Evolutionary conservation across 2,329 filamentous ascomycete species (phyloP).

Genomic region (Claviceps citrina): DNA sequence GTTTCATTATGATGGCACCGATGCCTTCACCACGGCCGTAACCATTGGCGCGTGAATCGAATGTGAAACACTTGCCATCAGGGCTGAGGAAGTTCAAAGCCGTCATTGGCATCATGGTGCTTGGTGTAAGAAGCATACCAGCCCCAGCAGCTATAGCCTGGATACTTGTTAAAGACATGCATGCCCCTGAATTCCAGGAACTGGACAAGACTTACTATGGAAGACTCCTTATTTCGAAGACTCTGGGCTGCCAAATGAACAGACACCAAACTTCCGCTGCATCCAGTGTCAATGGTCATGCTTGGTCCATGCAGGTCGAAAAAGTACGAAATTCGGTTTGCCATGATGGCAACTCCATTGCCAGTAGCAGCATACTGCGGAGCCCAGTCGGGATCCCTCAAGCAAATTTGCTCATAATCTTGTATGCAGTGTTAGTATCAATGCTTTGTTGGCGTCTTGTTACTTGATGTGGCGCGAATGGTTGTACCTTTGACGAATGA

Average conservation of each 20-base stretch:
- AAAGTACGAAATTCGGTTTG: slow-evolving; percentile 40
- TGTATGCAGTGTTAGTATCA: background rate
- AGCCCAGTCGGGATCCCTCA: slow-evolving; percentile 33
- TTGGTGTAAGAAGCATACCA: slow-evolving; percentile 37
- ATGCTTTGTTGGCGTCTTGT: background rate
- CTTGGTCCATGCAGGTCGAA: slow-evolving; percentile 41
- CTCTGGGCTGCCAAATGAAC: slow-evolving; percentile 38
- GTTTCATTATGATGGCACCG: slow-evolving; percentile 44
- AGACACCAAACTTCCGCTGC: slow-evolving; percentile 38
- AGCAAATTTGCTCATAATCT: slow-evolving; percentile 37
- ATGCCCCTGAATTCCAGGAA: background rate
- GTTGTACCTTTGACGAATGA: slow-evolving; percentile 32
- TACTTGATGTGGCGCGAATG: background rate
- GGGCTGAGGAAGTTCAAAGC: slow-evolving; percentile 37
- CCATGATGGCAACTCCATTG: slow-evolving; percentile 35
- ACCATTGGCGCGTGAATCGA: slow-evolving; percentile 43
- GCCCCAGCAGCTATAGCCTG: slow-evolving; percentile 35
- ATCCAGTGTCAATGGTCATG: slow-evolving; percentile 44
- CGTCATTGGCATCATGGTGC: slow-evolving; percentile 41
- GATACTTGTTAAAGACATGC: background rate
- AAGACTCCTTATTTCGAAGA: slow-evolving; percentile 29
- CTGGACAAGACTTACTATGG: slow-evolving; percentile 16
- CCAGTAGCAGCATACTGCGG: slow-evolving; percentile 38
- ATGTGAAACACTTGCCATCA: slow-evolving; percentile 36
- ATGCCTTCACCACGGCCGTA: slow-evolving; percentile 51